A percentile compares a stretch with the other conserved stretches of the same genome.
phyloP scores from a whole-genome alignment of 805 yeast genomes.

The Blastobotrys mokoenaii region DNA sequence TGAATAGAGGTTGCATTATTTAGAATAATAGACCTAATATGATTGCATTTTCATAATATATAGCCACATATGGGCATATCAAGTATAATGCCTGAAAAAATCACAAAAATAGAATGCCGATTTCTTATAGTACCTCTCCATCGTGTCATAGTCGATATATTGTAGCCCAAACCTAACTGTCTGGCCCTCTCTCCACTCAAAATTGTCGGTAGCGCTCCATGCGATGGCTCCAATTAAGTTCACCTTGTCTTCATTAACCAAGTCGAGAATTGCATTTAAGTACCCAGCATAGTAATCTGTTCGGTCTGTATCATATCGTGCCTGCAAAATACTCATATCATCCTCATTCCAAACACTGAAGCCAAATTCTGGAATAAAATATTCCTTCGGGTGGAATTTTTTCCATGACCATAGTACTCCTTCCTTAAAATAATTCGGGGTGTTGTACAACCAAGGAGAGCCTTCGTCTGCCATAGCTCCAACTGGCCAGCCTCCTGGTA shows the following conservation, averaged over 20 bases:
- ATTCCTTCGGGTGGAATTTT: constrained; percentile 19
- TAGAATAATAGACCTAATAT: neutral
- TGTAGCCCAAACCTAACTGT: constrained; percentile 13
- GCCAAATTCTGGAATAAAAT: constrained; percentile 29
- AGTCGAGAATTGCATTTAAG: constrained; percentile 22
- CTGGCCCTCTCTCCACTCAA: constrained; percentile 26
- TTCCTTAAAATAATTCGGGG: constrained; percentile 12
- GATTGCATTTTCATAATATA: neutral
- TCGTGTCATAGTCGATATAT: constrained; percentile 10
- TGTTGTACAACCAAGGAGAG: constrained; percentile 19
- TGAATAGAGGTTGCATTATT: too few relatives aligned
- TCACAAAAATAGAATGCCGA: constrained; percentile 11
- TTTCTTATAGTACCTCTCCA: constrained; percentile 12
- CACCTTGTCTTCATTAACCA: constrained; percentile 20
- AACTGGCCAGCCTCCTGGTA: constrained; percentile 13
- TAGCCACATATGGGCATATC: neutral
- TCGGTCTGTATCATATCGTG: constrained; percentile 24
- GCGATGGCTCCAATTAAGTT: constrained; percentile 26
- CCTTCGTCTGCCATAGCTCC: constrained; percentile 16
- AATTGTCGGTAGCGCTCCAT: constrained; percentile 30
- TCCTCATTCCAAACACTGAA: constrained; percentile 27
- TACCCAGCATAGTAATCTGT: constrained; percentile 26
- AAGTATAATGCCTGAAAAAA: constrained; percentile 9
- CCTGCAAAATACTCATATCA: constrained; percentile 22
- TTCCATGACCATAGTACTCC: constrained; percentile 14